Evolutionary conservation across 1,284 basidiomycete genomes (phyloP).

Genomic region (Ceratobasidium sp.): DNA sequence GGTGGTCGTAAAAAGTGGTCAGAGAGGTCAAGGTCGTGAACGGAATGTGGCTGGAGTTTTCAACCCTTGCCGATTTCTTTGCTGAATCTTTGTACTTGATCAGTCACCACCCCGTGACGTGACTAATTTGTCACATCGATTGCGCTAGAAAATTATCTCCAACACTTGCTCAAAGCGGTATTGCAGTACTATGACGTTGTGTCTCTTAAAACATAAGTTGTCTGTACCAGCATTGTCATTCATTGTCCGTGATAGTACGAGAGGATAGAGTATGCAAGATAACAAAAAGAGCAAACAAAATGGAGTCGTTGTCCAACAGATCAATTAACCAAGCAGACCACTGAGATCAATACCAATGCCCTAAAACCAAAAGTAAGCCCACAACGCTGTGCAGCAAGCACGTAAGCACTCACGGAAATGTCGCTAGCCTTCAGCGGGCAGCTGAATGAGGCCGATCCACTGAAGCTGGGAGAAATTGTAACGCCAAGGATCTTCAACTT

Average conservation of each 20-base stretch:
- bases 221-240: constrained; percentile 24
- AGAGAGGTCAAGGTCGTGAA: constrained; percentile 38
- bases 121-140: constrained; percentile 22
- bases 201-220: background rate
- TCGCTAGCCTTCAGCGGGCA: constrained; percentile 63
- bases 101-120: constrained; percentile 9
- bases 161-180: background rate
- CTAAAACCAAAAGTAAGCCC: background rate
- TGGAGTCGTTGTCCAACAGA: background rate
- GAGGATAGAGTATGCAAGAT: constrained; percentile 16
- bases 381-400: background rate
- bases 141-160: constrained; percentile 22
- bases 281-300: constrained; percentile 7
- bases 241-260: constrained; percentile 31
- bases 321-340: constrained; percentile 5
- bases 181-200: background rate
- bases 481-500: constrained; percentile 64
- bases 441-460: constrained; percentile 69
- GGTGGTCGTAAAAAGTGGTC: constrained; percentile 35
- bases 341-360: constrained; percentile 37
- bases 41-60: constrained; percentile 45
- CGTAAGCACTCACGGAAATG: constrained; percentile 13
- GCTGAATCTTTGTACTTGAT: constrained; percentile 36
- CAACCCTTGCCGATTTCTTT: constrained; percentile 34
- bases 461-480: constrained; percentile 74